Percentiles rank a stretch among this genome's conserved stretches.
Conservation (phyloP, 176 grass and related monocot genomes). For the Tillandsia fasciculata region DNA sequence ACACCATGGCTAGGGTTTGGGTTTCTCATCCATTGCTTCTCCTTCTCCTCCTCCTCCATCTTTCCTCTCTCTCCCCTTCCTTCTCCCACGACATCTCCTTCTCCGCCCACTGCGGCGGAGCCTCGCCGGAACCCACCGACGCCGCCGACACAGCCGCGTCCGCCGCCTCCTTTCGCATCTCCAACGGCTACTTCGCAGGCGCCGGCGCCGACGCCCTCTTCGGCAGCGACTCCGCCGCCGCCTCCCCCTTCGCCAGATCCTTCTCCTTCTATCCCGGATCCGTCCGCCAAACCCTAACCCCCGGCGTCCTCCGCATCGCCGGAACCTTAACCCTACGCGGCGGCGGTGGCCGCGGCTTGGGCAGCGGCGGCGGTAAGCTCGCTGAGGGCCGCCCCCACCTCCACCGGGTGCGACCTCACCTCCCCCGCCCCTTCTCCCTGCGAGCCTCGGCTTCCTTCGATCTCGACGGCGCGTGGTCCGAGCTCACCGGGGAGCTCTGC, state of each 20-base stretch:
- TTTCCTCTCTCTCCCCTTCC: neutral
- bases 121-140: constrained; percentile 18
- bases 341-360: neutral
- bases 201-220: constrained; percentile 27
- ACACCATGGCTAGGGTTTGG: neutral
- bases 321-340: constrained; percentile 53
- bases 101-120: constrained; percentile 36
- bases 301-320: constrained; percentile 40
- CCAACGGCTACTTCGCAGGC: constrained; percentile 54
- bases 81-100: constrained; percentile 14
- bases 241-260: constrained; percentile 18
- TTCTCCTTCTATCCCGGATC: constrained; percentile 41
- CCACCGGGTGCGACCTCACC: constrained; percentile 26
- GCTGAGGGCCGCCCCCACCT: constrained; percentile 13
- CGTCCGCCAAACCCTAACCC: constrained; percentile 26
- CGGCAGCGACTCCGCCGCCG: constrained; percentile 19
- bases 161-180: constrained; percentile 25
- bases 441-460: constrained; percentile 35
- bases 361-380: constrained; percentile 6
- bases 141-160: neutral
- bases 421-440: constrained; percentile 27
- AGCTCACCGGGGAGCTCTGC: constrained; percentile 49
- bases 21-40: constrained; percentile 13
- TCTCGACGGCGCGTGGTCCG: constrained; percentile 63
- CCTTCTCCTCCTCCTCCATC: constrained; percentile 6